Percentiles rank a stretch among this genome's conserved stretches.
Evolutionary conservation across 2,329 filamentous ascomycete genomes (phyloP).

Genomic region (Incumbomyces lentus): DNA sequence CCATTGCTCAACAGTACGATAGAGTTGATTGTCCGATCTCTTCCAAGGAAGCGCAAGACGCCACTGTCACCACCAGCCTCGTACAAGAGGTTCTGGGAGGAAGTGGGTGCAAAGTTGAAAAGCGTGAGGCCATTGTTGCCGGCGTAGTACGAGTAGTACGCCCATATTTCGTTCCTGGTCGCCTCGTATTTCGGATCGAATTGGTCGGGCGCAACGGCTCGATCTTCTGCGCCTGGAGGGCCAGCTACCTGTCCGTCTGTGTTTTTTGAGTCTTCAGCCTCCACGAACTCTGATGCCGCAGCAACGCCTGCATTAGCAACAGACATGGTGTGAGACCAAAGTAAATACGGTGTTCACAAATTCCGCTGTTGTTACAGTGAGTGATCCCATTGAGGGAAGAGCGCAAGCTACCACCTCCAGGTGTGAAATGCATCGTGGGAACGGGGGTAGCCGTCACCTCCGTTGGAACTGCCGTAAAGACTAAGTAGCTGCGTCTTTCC

Average conservation of each 20-base stretch:
- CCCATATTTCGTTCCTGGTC: slow-evolving; percentile 45
- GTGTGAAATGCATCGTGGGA: too few species aligned
- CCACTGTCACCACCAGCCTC: slow-evolving; percentile 48
- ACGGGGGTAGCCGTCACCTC: too few species aligned
- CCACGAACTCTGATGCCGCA: slow-evolving; percentile 13
- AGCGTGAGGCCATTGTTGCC: slow-evolving; percentile 54
- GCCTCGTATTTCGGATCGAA: slow-evolving; percentile 45
- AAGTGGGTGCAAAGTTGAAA: slow-evolving; percentile 56
- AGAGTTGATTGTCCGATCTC: slow-evolving; percentile 50
- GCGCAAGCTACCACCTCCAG: too few species aligned
- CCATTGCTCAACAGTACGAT: slow-evolving; percentile 58
- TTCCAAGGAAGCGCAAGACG: slow-evolving; percentile 46
- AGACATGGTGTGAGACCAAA: slow-evolving; percentile 11
- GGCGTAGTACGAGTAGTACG: slow-evolving; percentile 54
- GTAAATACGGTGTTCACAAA: too few species aligned
- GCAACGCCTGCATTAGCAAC: slow-evolving; percentile 18
- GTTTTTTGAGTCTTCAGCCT: slow-evolving; percentile 16
- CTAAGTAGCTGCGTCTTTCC: too few species aligned
- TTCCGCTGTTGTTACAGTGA: too few species aligned
- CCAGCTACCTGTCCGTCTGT: slow-evolving; percentile 1
- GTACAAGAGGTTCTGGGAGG: slow-evolving; percentile 54
- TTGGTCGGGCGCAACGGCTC: slow-evolving; percentile 43
- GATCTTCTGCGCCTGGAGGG: slow-evolving; percentile 25
- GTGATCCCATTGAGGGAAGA: too few species aligned
- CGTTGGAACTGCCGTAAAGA: too few species aligned